A percentile compares a stretch with the other conserved stretches of the same genome.
Evolutionary conservation across 169 alveolate genomes (phyloP).

Genomic region (Ichthyophthirius multifiliis): DNA sequence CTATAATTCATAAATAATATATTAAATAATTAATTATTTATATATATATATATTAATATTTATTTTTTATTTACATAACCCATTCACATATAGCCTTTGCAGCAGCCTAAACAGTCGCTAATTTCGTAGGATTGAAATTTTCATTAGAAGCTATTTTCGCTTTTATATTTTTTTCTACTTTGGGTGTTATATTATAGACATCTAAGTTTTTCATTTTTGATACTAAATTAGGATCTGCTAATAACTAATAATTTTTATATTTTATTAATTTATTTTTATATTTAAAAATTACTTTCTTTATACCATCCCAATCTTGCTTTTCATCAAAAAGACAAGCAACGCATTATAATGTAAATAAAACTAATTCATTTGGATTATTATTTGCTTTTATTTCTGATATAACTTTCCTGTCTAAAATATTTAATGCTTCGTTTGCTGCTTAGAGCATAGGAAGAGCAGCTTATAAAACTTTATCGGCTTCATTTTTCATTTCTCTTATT

Average conservation of each 20-base stretch:
- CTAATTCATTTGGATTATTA: constrained; percentile 34
- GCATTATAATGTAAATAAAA: constrained; percentile 43
- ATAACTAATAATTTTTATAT: constrained; percentile 36
- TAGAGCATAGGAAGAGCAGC: constrained; percentile 90
- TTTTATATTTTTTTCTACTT: constrained; percentile 25
- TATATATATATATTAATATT: too few relatives aligned
- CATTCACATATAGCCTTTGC: constrained; percentile 44
- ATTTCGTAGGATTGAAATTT: constrained; percentile 14
- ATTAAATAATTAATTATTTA: neutral
- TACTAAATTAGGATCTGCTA: constrained; percentile 92
- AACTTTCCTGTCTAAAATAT: constrained; percentile 81
- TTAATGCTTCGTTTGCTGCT: constrained; percentile 86
- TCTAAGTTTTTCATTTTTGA: constrained; percentile 89
- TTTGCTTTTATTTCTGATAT: constrained; percentile 81
- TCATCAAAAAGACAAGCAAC: constrained; percentile 56
- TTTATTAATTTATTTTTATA: neutral
- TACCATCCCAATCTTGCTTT: constrained; percentile 43
- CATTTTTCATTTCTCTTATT: constrained; percentile 72
- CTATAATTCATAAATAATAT: neutral
- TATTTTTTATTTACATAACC: constrained; percentile 16
- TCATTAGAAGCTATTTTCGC: constrained; percentile 27
- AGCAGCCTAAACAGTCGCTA: constrained; percentile 7
- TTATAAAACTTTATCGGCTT: constrained; percentile 89
- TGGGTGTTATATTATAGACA: constrained; percentile 10
- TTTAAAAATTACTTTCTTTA: constrained; percentile 16